Base-by-base conservation (phyloP, 306 rosid species). In the Quillaja saponaria region DNA sequence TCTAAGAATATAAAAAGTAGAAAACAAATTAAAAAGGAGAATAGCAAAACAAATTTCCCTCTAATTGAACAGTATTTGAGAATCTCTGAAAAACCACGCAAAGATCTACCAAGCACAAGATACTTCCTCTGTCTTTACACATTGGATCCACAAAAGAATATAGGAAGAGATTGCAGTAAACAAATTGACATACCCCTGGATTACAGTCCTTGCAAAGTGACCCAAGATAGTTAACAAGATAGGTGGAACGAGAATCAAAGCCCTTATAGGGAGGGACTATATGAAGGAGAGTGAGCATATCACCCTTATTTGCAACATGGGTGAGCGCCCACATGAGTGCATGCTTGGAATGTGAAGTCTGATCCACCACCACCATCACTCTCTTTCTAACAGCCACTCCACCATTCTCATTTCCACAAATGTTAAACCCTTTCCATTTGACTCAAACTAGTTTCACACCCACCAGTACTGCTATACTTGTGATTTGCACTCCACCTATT, bases 291-390 rank as follows among this genome's bases (percentile, higher is more conserved):
- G 99, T 85, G 14, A 92, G 77, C 65, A 90, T 66, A 78, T 92
- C 99, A 64, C 83, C 85, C 94, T 80, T 87, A 46, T 83, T 81
- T 19, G 76, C 95, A 0, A 84, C 77, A 76, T 92, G 90, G 2
- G 91, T 84, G 55, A 92, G 94, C 8, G 99, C 96, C 99, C 99
- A 92, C 78, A 86, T 67, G 82, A 90, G 80, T 34, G 99, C 99
- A 78, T 87, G 95, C 58, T 78, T 89, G 38, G 99, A 87, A 58
- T 87, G 85, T 13, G 87, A 69, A 35, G 89, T 52, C 3, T 67
- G 82, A 76, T 92, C 99, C 69, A 92, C 91, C 49, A 87, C 82
- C 7, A 89, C 95, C 99, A 92, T 89, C 69, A 87, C 95, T 66
- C 99, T 86, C 73, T 92, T 92, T 78, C 73, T 92, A 62, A 74